Evolutionary conservation across 2,329 filamentous ascomycete genomes (phyloP).

Genomic region (Westerdykella ornata): DNA sequence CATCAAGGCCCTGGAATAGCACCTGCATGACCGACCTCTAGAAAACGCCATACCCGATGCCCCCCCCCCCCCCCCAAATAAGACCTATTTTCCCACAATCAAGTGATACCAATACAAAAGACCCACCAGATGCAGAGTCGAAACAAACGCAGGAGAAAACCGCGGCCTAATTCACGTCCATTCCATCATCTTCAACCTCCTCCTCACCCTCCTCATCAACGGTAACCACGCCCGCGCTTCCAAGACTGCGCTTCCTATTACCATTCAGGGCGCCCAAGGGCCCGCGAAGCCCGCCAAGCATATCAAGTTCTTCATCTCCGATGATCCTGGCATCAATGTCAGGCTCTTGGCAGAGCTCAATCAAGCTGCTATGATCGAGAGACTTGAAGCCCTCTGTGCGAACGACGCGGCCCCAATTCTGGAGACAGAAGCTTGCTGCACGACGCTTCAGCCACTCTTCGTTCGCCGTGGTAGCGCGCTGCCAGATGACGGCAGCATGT

Average conservation of each 20-base stretch:
- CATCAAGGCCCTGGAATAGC: too few relatives aligned
- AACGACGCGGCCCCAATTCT: constrained; percentile 91
- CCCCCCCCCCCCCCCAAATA: too few relatives aligned
- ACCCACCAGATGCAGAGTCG: not conserved
- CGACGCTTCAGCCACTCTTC: constrained; percentile 92
- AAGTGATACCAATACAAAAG: not conserved
- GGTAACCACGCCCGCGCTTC: constrained; percentile 32
- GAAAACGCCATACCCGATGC: too few relatives aligned
- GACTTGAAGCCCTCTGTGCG: constrained; percentile 80
- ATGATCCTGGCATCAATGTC: constrained; percentile 89
- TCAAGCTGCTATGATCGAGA: constrained; percentile 69
- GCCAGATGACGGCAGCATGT: constrained; percentile 93
- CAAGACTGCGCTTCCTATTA: constrained; percentile 41
- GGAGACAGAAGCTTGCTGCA: constrained; percentile 80
- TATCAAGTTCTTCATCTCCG: constrained; percentile 73
- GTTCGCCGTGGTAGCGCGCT: constrained; percentile 79
- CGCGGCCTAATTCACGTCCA: constrained; percentile 35
- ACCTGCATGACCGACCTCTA: too few relatives aligned
- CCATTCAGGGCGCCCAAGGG: constrained; percentile 29
- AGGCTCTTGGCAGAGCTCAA: constrained; percentile 89
- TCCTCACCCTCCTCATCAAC: constrained; percentile 40
- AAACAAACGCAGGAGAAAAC: not conserved
- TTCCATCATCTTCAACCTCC: constrained; percentile 41
- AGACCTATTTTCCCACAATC: too few relatives aligned
- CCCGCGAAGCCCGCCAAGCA: constrained; percentile 48